Evolutionary conservation across 83 land plant species (phyloP), one percentile per base, ranked within the genome.

Genomic region (Picea mariana): DNA sequence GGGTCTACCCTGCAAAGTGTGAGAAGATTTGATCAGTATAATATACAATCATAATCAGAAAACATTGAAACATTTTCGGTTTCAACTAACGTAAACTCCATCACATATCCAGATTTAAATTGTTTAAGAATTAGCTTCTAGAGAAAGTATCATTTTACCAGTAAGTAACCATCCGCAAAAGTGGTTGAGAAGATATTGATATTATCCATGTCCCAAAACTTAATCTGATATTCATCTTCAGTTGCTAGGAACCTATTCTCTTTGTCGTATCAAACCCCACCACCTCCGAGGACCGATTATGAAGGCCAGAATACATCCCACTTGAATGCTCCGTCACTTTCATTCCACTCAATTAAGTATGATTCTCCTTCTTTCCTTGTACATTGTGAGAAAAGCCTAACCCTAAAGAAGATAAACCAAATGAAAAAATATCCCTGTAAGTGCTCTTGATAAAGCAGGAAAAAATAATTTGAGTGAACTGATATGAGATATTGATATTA

Each of bases 141-240:
- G 12, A 6, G 40, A 3, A 27, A 66, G 13, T 1, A 44, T 34
- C 40, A 18, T 13, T 67, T 67, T 67, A 67, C 90, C 84, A 82
- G 89, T 91, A 73, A 89, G 90, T 65, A 92, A 82, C 24, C 93
- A 20, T 92, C 95, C 55, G 88, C 87, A 62, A 89, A 83, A 80
- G 80, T 86, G 13, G 87, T 84, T n/a, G 87, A 87, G 55, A 91
- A 79, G 49, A 91, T 52, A 72, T 83, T 87, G 34, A 81, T 71
- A 80, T 89, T 91, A 34, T 92, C 91, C 93, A 92, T 87, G 76
- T 92, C 93, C 95, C 95, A 92, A 71, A 89, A 84, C 77, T 89
- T 92, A 38, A 92, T 87, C 21, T 77, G 63, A 81, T 80, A 87
- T n/a, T 92, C 95, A 79, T 92, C 93, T 23, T 91, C 93, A 72